A percentile compares a stretch with the other conserved stretches of the same genome.
Conservation (phyloP, 2,329 filamentous ascomycete genomes). For the Xenosphaeropsis pyriputrescens region DNA sequence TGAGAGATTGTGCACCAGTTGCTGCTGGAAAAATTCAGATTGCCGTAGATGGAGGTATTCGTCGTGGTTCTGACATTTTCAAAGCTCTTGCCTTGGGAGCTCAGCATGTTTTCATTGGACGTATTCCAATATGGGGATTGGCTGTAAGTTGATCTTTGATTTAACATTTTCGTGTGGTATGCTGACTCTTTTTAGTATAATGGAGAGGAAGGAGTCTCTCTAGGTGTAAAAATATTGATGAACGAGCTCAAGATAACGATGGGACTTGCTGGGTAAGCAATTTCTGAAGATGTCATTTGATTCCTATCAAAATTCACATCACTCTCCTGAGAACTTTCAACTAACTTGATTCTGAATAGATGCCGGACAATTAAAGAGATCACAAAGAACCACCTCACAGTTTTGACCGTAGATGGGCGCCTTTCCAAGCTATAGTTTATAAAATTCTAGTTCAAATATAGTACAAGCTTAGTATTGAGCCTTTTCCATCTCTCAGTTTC, state of each 20-base stretch:
- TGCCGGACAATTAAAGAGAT: no score
- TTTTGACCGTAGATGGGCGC: no score
- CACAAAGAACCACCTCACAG: no score
- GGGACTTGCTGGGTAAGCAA: constrained; percentile 4
- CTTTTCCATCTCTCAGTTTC: no score
- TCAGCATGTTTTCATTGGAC: constrained; percentile 44
- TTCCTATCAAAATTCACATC: no score
- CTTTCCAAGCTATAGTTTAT: no score
- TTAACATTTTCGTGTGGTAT: no score
- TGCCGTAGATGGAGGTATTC: constrained; percentile 40
- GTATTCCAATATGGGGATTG: constrained; percentile 45
- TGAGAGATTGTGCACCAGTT: constrained; percentile 44
- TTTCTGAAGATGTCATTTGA: no score
- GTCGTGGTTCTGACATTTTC: constrained; percentile 39
- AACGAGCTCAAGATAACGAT: constrained; percentile 8
- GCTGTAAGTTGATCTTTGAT: constrained; percentile 21
- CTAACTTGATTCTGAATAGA: no score
- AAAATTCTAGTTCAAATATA: no score
- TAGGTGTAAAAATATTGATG: constrained; percentile 31
- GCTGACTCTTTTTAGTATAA: constrained; percentile 23
- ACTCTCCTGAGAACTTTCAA: no score
- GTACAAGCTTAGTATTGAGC: no score
- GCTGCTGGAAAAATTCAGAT: constrained; percentile 38
- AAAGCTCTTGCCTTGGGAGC: constrained; percentile 49
- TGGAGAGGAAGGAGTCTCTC: constrained; percentile 42